These are phyloP conservation scores for Macrophomina pseudophaseolina DNA, from an alignment of 2,329 filamentous ascomycete genomes.

Conservation along the genomic window DNA sequence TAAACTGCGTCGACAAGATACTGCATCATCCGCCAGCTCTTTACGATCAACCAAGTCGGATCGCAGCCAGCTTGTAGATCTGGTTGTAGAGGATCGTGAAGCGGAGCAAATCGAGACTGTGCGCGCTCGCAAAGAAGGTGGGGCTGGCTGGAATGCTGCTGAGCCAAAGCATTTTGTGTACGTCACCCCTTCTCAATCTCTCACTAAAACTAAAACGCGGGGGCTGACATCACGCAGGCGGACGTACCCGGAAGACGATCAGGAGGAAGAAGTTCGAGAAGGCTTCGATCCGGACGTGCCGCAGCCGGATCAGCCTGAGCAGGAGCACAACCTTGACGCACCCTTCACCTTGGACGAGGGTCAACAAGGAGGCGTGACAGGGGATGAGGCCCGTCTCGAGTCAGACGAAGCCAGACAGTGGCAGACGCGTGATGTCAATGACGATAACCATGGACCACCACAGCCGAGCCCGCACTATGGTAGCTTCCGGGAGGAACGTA, in stretches of 20 bases:
- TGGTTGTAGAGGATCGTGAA: slow-evolving; percentile 68
- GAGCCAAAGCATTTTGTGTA: slow-evolving; percentile 62
- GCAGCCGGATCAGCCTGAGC: slow-evolving; percentile 49
- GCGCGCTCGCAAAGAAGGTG: slow-evolving; percentile 66
- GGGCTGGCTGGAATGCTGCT: slow-evolving; percentile 63
- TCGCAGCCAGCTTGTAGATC: slow-evolving; percentile 68
- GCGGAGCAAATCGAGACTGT: slow-evolving; percentile 67
- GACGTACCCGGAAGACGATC: slow-evolving; percentile 53
- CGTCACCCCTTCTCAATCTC: slow-evolving; percentile 33
- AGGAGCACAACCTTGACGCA: slow-evolving; percentile 51
- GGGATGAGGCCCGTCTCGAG: slow-evolving; percentile 43
- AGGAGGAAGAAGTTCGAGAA: slow-evolving; percentile 58
- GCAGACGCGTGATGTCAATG: slow-evolving; percentile 36
- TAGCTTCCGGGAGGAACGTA: slow-evolving; percentile 50
- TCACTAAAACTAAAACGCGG: not conserved
- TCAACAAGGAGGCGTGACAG: slow-evolving; percentile 41
- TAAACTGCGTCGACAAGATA: slow-evolving; percentile 53
- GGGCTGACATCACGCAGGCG: slow-evolving; percentile 42
- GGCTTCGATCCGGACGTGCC: slow-evolving; percentile 59
- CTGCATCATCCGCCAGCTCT: slow-evolving; percentile 49
- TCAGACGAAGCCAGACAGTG: slow-evolving; percentile 52
- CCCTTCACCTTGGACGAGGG: slow-evolving; percentile 51
- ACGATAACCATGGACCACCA: not conserved
- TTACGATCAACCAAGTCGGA: slow-evolving; percentile 54
- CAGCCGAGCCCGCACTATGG: slow-evolving; percentile 41